Evolutionary conservation across 768 basidiomycete species (phyloP), one percentile per base, ranked within the genome.

Genomic region (Boletus tylopilopsis): DNA sequence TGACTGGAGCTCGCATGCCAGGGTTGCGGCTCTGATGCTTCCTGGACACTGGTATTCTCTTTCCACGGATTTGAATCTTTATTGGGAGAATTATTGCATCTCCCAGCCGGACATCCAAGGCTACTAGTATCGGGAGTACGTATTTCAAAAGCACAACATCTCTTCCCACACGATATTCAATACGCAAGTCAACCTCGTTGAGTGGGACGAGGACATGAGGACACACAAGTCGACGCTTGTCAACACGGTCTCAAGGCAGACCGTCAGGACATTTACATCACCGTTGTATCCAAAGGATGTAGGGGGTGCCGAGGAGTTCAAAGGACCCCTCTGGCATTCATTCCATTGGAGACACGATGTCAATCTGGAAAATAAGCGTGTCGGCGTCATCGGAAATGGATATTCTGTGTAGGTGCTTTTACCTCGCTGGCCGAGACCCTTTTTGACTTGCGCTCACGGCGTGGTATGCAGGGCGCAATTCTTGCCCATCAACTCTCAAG

Each of bases 351-450:
- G 72, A 38, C 77, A 80, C 42, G 77, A 77, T 56, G 72, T 84
- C 16, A 60, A 71, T 37, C 59, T 84, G 47, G 67, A 66, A 49
- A 76, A 75, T 2, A 82, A 81, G 63, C 68, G 71, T 23, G 73
- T 86, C 7, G 82, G 77, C 1, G 76, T 85, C 13, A 76, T 84
- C 58, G 83, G 82, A 33, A 83, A 83, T 58, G 83, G 81, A 4
- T 82, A 77, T 53, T 80, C 78, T 35, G 81, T 75, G 74, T 81
- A 58, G 74, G 70, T 30, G 38, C 22, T 7, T 52, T 54, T 39
- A 42, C 22, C 54, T 57, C 49, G 50, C 36, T 46, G 41, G 23
- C 35, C 5, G 39, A 21, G 34, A 35, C 50, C 53, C 48, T 42
- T 16, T 29, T 23, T 34, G 42, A 48, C 40, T 38, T 42, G 47